Base-by-base conservation (phyloP, 192 early-diverging fungal genomes). In the Backusella liffmaniae region DNA sequence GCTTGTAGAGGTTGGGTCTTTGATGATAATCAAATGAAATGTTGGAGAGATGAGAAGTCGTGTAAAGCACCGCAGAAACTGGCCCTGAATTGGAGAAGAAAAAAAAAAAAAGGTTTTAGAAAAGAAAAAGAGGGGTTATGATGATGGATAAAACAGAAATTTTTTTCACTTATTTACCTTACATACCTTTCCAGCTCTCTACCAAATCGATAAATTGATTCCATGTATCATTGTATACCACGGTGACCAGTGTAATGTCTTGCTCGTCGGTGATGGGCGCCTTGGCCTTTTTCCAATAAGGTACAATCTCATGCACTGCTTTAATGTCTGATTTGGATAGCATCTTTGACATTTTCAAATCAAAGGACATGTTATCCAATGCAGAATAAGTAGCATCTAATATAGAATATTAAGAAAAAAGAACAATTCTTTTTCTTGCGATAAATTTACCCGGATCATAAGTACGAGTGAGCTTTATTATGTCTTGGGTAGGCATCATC, bases 31-130 rank as follows among this genome's bases (percentile, higher is more conserved):
- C 53, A 1, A 3, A 21, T 67, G 67, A 30, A 16, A 74, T 72
- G 5, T 35, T 41, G 34, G 39, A 53, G 29, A n/a, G 30, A 26
- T 53, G 79, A 56, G 6, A 23, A n/a, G 2, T 73, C 46, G 71
- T 29, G 85, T 86, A 86, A 44, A 90, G 67, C 13, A 84, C 83
- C 2, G 82, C 88, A 3, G 88, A 88, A n/a, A 90, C 85, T 5
- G 88, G 88, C 7, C 87, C 88, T 88, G 67, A 12, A 46, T 32
- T 32, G 2, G 26, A 26, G 0, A 30, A 68, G 9, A n/a, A 42
- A 44, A 30, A 68, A n/a, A n/a, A 42, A 44, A 9, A 35, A 39
- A 39, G 37, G 37, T 39, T 39, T 39, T 5, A 32, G 12, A 49
- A 49, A 49, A n/a, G n/a, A 49, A 46, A 46, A 5, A 18, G 1